Evolutionary conservation across 495 filamentous ascomycete species (phyloP), one percentile per base, ranked within the genome.

Genomic region (Penicillium soppii): DNA sequence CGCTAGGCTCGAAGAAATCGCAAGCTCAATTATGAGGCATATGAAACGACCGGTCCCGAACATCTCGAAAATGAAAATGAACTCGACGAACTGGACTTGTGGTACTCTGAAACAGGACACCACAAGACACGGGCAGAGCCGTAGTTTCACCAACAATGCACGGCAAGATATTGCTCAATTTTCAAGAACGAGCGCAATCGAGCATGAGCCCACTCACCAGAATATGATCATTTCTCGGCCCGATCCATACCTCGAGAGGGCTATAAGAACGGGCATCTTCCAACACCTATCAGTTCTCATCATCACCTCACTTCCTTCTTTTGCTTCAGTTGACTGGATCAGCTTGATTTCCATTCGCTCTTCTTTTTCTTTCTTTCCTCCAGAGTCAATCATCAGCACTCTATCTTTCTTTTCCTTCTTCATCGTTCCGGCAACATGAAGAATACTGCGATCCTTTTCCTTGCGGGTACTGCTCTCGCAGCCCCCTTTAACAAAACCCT

Each of bases 281-380:
- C 48, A 50, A 7, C 41, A 26, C 38, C 40, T 13, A 39, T 41
- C 35, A 35, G 41, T 19, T 22, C 44, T 52, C 29, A 42, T 53
- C 50, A 53, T 39, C 50, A 53, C 27, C 40, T 8, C 30, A 39
- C 32, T 16, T 9, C 37, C 22, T 22, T 46, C 43, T 26, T 39
- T 53, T 23, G 42, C 23, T 43, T 53, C 40, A 47, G 54, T 57
- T 57, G 54, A 52, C 54, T 35, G 54, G 54, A 13, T 57, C 54
- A 52, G 39, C 54, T 41, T 43, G 13, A 26, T 39, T 47, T 35
- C 47, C 40, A 41, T 26, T 48, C 32, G 13, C 25, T 54, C 23
- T 22, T 21, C 7, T 44, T 50, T 29, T 20, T 8, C 15, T 45
- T 16, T 29, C 19, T 26, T 37, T 12, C 44, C 32, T 32, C 13